Base-by-base conservation (phyloP, 1,284 basidiomycete species). In the Rhodotorula sp. region DNA sequence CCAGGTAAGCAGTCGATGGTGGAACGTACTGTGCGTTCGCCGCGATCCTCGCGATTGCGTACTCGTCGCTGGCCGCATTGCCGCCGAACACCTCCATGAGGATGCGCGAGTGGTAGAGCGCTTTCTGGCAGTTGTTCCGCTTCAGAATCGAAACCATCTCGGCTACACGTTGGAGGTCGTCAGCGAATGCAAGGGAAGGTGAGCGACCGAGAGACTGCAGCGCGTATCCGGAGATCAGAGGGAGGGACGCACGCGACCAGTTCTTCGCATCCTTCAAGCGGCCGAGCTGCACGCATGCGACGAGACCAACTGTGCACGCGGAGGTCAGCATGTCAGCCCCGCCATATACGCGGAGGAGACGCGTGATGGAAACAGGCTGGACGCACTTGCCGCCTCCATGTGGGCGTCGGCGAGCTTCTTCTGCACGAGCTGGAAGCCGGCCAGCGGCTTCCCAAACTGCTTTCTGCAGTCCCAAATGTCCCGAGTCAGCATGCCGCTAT, bases 111-210 rank as follows among this genome's bases (percentile, higher is more conserved):
- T 96, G 91, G 77, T 90, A 84, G 61, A 97, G 67, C 50, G 75
- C 94, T 83, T 95, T 94, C 29, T 92, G 92, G 79, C 94, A 96
- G 79, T 97, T 98, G 81, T 98, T 98, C 75, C 93, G 87, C 86
- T 99, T 99, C 75, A 97, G 87, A 79, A 97, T 85, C 75, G 91
- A 94, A 75, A 99, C 87, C 94, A 96, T 96, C 82, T 98, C 94
- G 3, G 96, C 69, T 74, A 73, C 44, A 9, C 0, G 25, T 0
- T 25, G 37, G 5, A 39, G n/a, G 29, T n/a, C n/a, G 10, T 19
- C 5, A 32, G 53, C 1, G 53, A 15, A 27, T 10, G 15, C 27
- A 15, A 13, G n/a, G 50, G 9, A 9, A 21, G 50, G 25, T 12
- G 50, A 3, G 27, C 27, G 25, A 2, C 17, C 25, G 48, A 27